Evolutionary conservation across 306 rosid species (phyloP).

Genomic region (Fagus crenata): DNA sequence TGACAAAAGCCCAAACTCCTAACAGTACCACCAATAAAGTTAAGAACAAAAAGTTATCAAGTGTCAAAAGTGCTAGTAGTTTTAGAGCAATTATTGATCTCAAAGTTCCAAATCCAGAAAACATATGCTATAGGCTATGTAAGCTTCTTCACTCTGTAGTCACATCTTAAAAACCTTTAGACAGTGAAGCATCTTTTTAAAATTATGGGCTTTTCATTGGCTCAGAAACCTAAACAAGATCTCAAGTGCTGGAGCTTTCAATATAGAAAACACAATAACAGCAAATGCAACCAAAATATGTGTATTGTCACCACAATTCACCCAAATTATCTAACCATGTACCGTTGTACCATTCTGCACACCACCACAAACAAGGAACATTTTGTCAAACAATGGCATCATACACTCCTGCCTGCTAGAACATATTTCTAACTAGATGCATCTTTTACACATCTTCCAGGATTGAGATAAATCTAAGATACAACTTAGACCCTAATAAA

Average conservation of each 20-base stretch:
- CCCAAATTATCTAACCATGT: neutral
- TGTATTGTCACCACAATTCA: neutral
- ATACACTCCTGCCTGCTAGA: neutral
- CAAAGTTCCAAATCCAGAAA: neutral
- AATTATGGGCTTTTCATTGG: neutral
- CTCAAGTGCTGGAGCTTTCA: neutral
- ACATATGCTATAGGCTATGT: neutral
- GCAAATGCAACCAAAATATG: neutral
- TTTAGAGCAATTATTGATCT: neutral
- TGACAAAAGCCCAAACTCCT: slow-evolving; percentile 1
- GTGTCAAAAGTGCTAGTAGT: neutral
- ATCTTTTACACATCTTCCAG: neutral
- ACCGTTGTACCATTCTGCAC: neutral
- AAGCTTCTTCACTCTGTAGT: neutral
- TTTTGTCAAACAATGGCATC: neutral
- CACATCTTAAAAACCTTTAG: neutral
- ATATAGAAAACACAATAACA: neutral
- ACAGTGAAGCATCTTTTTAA: neutral
- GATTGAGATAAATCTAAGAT: neutral
- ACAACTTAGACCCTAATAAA: neutral
- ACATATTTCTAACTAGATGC: neutral
- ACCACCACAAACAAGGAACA: neutral
- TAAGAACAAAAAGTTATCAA: neutral
- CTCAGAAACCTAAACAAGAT: neutral
- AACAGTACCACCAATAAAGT: neutral